A percentile compares a stretch with the other conserved stretches of the same genome.
Evolutionary conservation across 2,329 filamentous ascomycete species (phyloP).

Genomic region (Hymenoscyphus fraxineus): DNA sequence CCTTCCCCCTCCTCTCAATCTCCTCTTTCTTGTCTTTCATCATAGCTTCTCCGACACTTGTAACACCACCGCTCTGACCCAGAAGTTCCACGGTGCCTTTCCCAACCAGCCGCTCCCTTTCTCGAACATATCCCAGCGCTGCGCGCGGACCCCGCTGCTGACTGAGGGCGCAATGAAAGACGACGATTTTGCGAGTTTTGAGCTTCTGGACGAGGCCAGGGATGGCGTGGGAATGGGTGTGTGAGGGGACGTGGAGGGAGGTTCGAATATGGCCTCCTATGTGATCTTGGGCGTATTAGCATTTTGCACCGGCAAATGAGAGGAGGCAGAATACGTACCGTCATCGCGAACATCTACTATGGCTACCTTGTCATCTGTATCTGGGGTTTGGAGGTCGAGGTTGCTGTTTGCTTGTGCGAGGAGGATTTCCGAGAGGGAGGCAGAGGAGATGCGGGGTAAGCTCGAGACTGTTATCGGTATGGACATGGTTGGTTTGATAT

Average conservation of each 20-base stretch:
- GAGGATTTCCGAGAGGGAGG: conserved; percentile 30
- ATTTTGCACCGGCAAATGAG: not conserved
- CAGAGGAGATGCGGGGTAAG: conserved; percentile 32
- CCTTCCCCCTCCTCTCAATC: conserved; percentile 30
- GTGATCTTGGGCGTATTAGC: conserved; percentile 56
- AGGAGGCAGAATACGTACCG: conserved; percentile 43
- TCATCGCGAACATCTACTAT: conserved; percentile 88
- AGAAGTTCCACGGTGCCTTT: conserved; percentile 18
- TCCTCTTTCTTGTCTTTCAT: conserved; percentile 28
- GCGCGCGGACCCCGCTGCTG: conserved; percentile 87
- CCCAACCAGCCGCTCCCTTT: conserved; percentile 52
- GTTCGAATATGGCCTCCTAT: conserved; percentile 84
- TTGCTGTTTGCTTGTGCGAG: conserved; percentile 27
- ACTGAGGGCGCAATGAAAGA: conserved; percentile 92
- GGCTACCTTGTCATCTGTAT: conserved; percentile 46
- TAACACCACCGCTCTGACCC: conserved; percentile 16
- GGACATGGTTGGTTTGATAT: conserved; percentile 22
- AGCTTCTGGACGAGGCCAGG: conserved; percentile 79
- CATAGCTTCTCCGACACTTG: conserved; percentile 20
- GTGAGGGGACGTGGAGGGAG: conserved; percentile 71
- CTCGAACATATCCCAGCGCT: conserved; percentile 73
- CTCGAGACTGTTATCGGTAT: conserved; percentile 23
- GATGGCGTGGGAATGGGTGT: conserved; percentile 68
- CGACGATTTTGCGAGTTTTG: conserved; percentile 72
- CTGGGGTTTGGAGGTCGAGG: conserved; percentile 24